Conservation (phyloP, 306 rosid genomes). For the Citrullus colocynthis region DNA sequence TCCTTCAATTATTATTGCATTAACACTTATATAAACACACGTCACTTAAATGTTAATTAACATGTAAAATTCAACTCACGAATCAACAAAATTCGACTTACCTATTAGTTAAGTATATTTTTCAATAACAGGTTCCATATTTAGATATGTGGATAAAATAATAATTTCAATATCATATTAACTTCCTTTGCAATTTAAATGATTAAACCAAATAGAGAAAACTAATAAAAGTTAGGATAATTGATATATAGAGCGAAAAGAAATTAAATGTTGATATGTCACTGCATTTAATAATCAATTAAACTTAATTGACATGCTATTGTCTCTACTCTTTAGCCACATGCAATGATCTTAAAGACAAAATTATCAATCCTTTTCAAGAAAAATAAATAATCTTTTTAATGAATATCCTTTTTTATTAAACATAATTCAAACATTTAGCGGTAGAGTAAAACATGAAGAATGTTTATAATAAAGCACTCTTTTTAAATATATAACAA, state of each 20-base stretch:
- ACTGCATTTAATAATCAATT: not conserved
- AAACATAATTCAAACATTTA: not conserved
- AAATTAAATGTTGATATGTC: not conserved
- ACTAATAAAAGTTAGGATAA: too few relatives aligned
- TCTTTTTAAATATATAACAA: too few relatives aligned
- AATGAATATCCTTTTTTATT: too few relatives aligned
- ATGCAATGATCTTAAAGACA: not conserved
- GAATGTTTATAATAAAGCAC: too few relatives aligned
- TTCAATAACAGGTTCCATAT: not conserved
- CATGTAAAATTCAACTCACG: fast-evolving
- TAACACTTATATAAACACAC: too few relatives aligned
- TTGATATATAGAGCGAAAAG: not conserved
- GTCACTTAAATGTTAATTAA: not conserved
- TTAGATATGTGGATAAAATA: not conserved
- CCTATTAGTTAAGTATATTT: not conserved
- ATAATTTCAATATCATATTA: not conserved
- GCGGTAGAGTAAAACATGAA: not conserved
- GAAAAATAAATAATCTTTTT: too few relatives aligned
- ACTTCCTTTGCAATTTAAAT: not conserved
- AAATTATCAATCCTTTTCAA: not conserved
- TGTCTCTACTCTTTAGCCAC: not conserved
- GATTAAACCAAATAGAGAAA: too few relatives aligned
- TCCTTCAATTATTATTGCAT: too few relatives aligned
- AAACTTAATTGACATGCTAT: not conserved
- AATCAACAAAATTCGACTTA: not conserved